These are phyloP conservation scores for Aspergillus latus DNA, from an alignment of 2,329 filamentous ascomycete genomes.

Conservation along the genomic window DNA sequence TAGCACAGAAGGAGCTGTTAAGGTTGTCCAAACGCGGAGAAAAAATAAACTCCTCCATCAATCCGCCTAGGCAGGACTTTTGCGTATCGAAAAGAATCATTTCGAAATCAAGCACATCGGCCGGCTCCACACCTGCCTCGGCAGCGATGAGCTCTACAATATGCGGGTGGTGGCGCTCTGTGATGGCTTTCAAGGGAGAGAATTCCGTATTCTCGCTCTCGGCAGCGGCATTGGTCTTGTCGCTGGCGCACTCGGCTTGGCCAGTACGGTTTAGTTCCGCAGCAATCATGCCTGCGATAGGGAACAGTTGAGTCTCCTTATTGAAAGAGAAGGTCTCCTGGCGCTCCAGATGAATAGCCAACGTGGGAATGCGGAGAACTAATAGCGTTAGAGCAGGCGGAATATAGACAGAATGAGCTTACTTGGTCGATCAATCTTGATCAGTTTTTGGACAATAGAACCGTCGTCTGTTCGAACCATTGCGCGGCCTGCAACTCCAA, in stretches of 20 bases:
- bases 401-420: conserved; percentile 20
- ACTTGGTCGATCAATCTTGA: conserved; percentile 85
- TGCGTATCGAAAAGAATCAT: conserved; percentile 97
- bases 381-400: conserved; percentile 3
- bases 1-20: conserved; percentile 92
- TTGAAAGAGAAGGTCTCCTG: conserved; percentile 87
- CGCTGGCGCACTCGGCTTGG: conserved; percentile 36
- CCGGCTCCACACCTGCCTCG: conserved; percentile 68
- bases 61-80: conserved; percentile 80
- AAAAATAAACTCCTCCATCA: conserved; percentile 94
- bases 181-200: conserved; percentile 72
- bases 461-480: conserved; percentile 74
- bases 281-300: conserved; percentile 82
- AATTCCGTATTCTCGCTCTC: conserved; percentile 57
- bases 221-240: conserved; percentile 21
- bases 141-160: conserved; percentile 81
- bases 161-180: conserved; percentile 83
- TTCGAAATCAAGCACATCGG: conserved; percentile 87
- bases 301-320: conserved; percentile 94
- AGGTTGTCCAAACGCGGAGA: conserved; percentile 95
- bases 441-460: conserved; percentile 75
- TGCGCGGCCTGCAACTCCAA: conserved; percentile 84
- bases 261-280: conserved; percentile 81
- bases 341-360: conserved; percentile 91
- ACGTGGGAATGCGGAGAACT: conserved; percentile 83